Base-by-base conservation (phyloP, 2,329 filamentous ascomycete genomes). In the Orbilia oligospora region DNA sequence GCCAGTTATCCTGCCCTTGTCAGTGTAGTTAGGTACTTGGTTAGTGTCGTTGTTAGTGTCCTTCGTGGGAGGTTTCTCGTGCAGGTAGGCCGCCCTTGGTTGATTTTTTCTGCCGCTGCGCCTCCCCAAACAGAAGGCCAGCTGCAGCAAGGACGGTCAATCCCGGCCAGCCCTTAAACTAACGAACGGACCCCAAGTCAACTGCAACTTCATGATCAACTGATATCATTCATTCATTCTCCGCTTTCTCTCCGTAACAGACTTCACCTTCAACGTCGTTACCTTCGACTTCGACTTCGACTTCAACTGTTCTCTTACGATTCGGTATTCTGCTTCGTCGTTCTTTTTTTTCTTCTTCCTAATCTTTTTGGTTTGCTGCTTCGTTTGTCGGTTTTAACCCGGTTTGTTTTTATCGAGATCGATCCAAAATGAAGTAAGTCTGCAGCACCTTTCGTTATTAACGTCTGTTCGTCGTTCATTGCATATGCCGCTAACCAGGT, bases 351-450 rank as follows among this genome's bases (percentile, higher is more conserved):
- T 61, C 30, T 14, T 14, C 14, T 49, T 30, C 14, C 14, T 8
- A 9, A 4, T 58, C 33, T 14, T 14, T 9, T 51, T 46, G 14
- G 18, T 38, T 70, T 36, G 30, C 20, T 24, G 16, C 14, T 44
- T 44, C 36, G 38, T 27, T 55, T 36, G 53, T 9, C 36, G 33
- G 1, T 27, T 44, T 61, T 6, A 33, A 55, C 4, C 51, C 51
- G 14, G 24, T 56, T 56, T 56, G 24, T 14, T 66, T 33, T 18
- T 36, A 12, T 49, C 24, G 12, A 16, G 38, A 49, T 58, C 38
- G 38, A n/a, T 49, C 36, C 72, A 66, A 38, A 33, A 76, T 76
- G 72, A 76, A 76, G 72, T 76, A 44, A 71, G 67, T 71, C 36
- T 24, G 41, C 38, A 55, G 36, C 33, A 9, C 22, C 24, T 20